Conservation (phyloP, 2,329 filamentous ascomycete species). For the Diplodia seriata region DNA sequence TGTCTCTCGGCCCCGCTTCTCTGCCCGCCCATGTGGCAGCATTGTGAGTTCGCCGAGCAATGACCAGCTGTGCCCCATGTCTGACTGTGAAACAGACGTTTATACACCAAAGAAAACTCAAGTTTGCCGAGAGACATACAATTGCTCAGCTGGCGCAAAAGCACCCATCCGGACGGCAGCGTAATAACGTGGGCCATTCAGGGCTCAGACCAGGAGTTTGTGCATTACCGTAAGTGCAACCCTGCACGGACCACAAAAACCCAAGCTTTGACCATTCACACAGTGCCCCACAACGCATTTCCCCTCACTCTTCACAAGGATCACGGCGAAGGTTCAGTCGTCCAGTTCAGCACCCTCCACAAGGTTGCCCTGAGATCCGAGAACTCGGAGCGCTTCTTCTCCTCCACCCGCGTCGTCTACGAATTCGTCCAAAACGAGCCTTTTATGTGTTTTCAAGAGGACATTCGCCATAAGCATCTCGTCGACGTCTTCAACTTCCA, state of each 20-base stretch:
- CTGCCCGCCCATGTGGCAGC: conserved; percentile 17
- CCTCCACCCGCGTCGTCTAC: conserved; percentile 18
- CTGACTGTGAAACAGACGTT: background rate
- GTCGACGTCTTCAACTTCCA: conserved; percentile 16
- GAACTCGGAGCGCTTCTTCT: conserved; percentile 11
- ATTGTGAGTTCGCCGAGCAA: background rate
- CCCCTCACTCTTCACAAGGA: conserved; percentile 24
- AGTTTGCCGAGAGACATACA: conserved; percentile 3
- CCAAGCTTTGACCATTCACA: background rate
- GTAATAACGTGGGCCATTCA: conserved; percentile 20
- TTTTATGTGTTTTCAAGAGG: conserved; percentile 23
- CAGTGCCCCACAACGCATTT: conserved; percentile 15
- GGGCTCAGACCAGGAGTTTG: conserved; percentile 7
- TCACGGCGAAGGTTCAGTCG: conserved; percentile 1
- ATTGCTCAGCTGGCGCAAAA: conserved; percentile 4
- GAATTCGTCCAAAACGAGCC: conserved; percentile 16
- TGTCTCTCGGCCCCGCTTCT: conserved; percentile 15
- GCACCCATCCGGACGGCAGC: conserved; percentile 9
- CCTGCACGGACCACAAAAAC: background rate
- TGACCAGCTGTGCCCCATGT: background rate
- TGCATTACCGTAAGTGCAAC: conserved; percentile 14
- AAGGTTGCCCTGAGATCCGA: conserved; percentile 16
- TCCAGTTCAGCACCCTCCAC: conserved; percentile 24
- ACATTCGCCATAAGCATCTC: conserved; percentile 21
- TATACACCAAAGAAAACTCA: background rate